These are phyloP conservation scores for Mycosphaerelloides madeirae DNA, from an alignment of 2,329 filamentous ascomycete genomes.

Conservation along the genomic window DNA sequence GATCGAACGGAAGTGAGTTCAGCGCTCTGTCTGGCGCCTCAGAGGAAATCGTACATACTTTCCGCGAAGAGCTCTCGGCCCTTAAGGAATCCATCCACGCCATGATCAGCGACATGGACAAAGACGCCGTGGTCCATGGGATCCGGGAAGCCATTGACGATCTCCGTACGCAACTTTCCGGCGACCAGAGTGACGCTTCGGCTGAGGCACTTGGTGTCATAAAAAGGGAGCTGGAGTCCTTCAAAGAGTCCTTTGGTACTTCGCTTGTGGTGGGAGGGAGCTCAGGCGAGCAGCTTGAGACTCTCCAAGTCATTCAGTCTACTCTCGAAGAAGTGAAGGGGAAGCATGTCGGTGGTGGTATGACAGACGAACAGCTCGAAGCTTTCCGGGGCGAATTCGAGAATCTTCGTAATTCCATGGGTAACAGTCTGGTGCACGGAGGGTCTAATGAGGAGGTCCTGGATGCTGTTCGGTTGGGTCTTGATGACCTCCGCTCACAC, in stretches of 20 bases:
- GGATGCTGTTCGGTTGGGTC: constrained; percentile 45
- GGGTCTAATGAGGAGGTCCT: constrained; percentile 46
- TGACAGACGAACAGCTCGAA: constrained; percentile 50
- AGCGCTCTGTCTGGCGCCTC: constrained; percentile 31
- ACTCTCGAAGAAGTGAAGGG: constrained; percentile 37
- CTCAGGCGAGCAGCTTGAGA: constrained; percentile 23
- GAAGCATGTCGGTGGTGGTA: constrained; percentile 21
- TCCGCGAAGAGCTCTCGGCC: constrained; percentile 59
- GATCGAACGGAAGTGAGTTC: constrained; percentile 37
- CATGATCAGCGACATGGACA: constrained; percentile 47
- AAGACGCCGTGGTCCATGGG: constrained; percentile 62
- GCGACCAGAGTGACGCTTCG: constrained; percentile 38
- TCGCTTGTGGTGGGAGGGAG: constrained; percentile 37
- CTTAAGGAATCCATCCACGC: constrained; percentile 55
- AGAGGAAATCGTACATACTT: constrained; percentile 44
- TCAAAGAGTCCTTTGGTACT: constrained; percentile 41
- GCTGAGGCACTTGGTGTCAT: constrained; percentile 40
- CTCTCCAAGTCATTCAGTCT: constrained; percentile 23
- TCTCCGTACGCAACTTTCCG: constrained; percentile 35
- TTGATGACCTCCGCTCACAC: constrained; percentile 48
- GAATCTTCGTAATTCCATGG: constrained; percentile 41
- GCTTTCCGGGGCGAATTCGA: constrained; percentile 49
- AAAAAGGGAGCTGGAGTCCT: constrained; percentile 39
- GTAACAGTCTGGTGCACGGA: constrained; percentile 37
- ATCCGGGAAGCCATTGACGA: constrained; percentile 49